Conservation (phyloP, 345 rosid genomes). For the Pistacia vera region DNA sequence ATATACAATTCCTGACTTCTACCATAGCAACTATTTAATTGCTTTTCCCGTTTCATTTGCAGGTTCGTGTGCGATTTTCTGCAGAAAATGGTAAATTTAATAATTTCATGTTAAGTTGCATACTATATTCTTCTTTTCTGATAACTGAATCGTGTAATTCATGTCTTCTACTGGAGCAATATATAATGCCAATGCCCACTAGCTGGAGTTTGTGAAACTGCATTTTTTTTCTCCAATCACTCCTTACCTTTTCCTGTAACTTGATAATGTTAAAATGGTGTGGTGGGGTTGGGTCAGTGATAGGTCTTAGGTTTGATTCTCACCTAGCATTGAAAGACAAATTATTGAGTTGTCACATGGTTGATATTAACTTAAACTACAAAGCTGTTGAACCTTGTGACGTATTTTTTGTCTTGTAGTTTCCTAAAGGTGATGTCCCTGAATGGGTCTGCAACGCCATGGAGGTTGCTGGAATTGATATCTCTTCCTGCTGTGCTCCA, state of each 20-base stretch:
- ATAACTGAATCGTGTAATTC: background rate
- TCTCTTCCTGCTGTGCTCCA: slow-evolving; percentile 55
- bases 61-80: slow-evolving; percentile 75
- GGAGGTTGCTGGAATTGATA: slow-evolving; percentile 80
- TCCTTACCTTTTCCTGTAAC: background rate
- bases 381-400: slow-evolving; percentile 8
- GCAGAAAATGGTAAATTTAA: slow-evolving; percentile 62
- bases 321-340: background rate
- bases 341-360: slow-evolving; percentile 3
- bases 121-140: background rate
- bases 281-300: background rate
- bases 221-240: background rate
- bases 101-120: background rate
- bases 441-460: slow-evolving; percentile 86
- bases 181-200: background rate
- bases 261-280: background rate
- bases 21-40: background rate
- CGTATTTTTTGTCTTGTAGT: slow-evolving; percentile 43
- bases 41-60: slow-evolving; percentile 19
- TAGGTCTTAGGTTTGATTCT: slow-evolving; percentile 3
- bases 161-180: background rate
- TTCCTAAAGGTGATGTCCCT: slow-evolving; percentile 75
- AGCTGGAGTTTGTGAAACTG: background rate
- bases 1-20: background rate
- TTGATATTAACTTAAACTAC: background rate